Percentiles rank a stretch among this genome's conserved stretches.
Conservation (phyloP, 129 eudicot species). For the Silybum marianum region DNA sequence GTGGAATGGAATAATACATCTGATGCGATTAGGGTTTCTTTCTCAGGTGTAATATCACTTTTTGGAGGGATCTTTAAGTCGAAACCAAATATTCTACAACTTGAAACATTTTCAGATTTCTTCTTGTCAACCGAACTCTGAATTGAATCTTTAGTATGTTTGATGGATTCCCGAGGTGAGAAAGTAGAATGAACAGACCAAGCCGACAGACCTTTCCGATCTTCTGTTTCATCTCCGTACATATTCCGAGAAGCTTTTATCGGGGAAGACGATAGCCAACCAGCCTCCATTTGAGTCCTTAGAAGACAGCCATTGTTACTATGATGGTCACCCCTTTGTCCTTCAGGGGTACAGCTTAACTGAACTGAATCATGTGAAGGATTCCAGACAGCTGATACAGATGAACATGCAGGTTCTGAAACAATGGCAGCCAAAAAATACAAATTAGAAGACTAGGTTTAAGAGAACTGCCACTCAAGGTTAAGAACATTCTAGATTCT, state of each 20-base stretch:
- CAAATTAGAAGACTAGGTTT: conserved; percentile 20
- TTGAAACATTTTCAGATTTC: conserved; percentile 42
- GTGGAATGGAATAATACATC: conserved; percentile 23
- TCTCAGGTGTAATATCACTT: conserved; percentile 24
- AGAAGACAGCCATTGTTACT: conserved; percentile 27
- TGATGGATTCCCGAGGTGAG: conserved; percentile 39
- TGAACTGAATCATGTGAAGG: conserved; percentile 47
- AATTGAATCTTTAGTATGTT: conserved; percentile 29
- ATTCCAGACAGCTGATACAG: conserved; percentile 50
- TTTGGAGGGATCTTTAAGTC: conserved; percentile 50
- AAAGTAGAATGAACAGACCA: conserved; percentile 56
- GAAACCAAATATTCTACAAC: conserved; percentile 80
- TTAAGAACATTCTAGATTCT: not conserved
- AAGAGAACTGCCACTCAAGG: not conserved
- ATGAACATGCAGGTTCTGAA: conserved; percentile 51
- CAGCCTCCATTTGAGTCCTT: conserved; percentile 35
- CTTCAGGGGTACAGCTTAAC: conserved; percentile 47
- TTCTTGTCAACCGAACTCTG: conserved; percentile 30
- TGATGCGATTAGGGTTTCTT: conserved; percentile 29
- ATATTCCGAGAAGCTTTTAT: conserved; percentile 42
- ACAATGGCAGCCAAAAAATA: not conserved
- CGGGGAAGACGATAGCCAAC: conserved; percentile 44
- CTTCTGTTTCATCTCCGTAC: conserved; percentile 55
- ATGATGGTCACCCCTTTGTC: conserved; percentile 36
- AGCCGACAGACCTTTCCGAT: conserved; percentile 46